Evolutionary conservation across 129 eudicot species (phyloP), one percentile per base, ranked within the genome.

Genomic region (Ambrosia artemisiifolia): DNA sequence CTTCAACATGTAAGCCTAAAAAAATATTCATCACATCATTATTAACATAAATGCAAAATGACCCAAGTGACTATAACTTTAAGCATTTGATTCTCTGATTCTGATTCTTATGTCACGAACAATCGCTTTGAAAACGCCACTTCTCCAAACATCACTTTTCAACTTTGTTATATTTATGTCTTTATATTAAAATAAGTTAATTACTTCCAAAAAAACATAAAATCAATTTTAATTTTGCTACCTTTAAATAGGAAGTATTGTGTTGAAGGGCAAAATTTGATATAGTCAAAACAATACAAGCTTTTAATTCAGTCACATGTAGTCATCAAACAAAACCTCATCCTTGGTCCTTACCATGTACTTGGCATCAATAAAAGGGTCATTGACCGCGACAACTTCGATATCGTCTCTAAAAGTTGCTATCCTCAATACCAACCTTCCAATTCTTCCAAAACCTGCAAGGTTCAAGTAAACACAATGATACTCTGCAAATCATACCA

Each of bases 1-100:
- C 74, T 90, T 94, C 65, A 90, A 86, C 99, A 94, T 94, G 88
- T 94, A 94, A 71, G 99, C 97, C 99, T 94, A 86, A 44, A 51
- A 34, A 10, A 5, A 18, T 4, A 36, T 28, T 40, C 46, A 30
- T n/a, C 54, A 4, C 77, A 46, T 28, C 17, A 56, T 71, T 44
- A 73, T 61, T 35, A 12, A n/a, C 11, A 32, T 30, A 18, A 7
- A 72, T 44, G 48, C 32, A 28, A 48, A 32, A 72, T 0, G 4
- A 59, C 13, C 56, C 44, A 24, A 8, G 44, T 2, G 20, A 32
- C 19, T 43, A 60, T 60, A 60, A 33, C 3, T 30, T 32, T 60
- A 33, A 13, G 11, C 50, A 48, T 55, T 17, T 12, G 11, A 55
- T 55, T 19, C 38, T 20, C 66, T 38, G 11, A 30, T 54, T 53